Conservation (phyloP, 371 early-diverging fungal genomes). For the Parasitella parasitica region DNA sequence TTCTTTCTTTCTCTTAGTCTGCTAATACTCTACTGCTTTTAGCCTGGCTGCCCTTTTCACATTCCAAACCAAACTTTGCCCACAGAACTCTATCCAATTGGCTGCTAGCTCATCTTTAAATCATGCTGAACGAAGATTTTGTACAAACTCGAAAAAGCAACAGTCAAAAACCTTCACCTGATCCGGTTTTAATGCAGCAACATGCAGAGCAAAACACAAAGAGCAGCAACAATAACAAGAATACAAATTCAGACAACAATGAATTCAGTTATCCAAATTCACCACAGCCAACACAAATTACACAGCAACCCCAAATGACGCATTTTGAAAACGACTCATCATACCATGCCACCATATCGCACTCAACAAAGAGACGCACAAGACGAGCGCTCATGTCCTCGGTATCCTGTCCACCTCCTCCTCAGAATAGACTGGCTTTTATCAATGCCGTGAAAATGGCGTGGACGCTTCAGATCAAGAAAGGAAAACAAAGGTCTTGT, state of each 20-base stretch:
- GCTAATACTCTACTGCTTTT: background rate
- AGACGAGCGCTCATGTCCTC: background rate
- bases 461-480: conserved; percentile 16
- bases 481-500: background rate
- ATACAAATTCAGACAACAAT: background rate
- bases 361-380: background rate
- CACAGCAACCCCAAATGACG: background rate
- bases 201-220: background rate
- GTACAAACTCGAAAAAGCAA: conserved; percentile 15
- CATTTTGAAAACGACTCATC: background rate
- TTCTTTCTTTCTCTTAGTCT: background rate
- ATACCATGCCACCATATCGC: conserved; percentile 1
- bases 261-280: conserved; percentile 7
- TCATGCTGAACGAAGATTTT: conserved; percentile 17
- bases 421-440: conserved; percentile 19
- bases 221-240: background rate
- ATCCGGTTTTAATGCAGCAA: conserved; percentile 7
- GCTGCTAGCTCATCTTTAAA: background rate
- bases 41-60: background rate
- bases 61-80: background rate
- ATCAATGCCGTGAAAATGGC: conserved; percentile 19
- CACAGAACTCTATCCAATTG: background rate
- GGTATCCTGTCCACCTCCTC: background rate
- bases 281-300: conserved; percentile 5
- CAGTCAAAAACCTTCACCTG: conserved; percentile 15